These are phyloP conservation scores for Trematosphaeria pertusa DNA, from an alignment of 2,329 filamentous ascomycete species.

Conservation along the genomic window DNA sequence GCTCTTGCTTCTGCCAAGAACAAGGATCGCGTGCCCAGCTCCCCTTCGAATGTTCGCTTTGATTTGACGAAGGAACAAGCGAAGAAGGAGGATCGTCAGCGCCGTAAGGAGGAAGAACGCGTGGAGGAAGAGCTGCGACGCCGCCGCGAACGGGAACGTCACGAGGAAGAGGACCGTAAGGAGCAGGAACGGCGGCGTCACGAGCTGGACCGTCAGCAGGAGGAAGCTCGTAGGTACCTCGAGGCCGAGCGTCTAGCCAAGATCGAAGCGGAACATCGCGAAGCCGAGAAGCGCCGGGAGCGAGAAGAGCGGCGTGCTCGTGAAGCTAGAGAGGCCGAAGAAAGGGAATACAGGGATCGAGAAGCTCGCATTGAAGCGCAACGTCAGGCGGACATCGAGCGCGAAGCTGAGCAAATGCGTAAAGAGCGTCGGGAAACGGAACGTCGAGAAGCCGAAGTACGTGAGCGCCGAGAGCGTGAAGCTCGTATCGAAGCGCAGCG, in stretches of 20 bases:
- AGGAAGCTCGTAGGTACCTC: constrained; percentile 35
- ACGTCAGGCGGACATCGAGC: constrained; percentile 25
- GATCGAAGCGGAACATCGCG: constrained; percentile 33
- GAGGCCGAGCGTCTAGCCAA: constrained; percentile 37
- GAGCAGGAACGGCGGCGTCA: constrained; percentile 34
- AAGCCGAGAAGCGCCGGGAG: constrained; percentile 34
- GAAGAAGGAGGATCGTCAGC: constrained; percentile 54
- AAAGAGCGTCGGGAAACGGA: constrained; percentile 30
- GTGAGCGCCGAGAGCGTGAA: constrained; percentile 24
- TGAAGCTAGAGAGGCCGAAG: constrained; percentile 33
- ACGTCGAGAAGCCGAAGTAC: constrained; percentile 29
- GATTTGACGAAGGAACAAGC: constrained; percentile 64
- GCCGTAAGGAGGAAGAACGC: constrained; percentile 40
- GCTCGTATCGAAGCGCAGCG: constrained; percentile 28
- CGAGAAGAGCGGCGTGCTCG: constrained; percentile 29
- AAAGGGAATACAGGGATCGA: constrained; percentile 23
- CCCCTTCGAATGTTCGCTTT: constrained; percentile 61
- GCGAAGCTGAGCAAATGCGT: constrained; percentile 41
- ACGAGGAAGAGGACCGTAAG: constrained; percentile 31
- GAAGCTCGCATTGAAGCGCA: constrained; percentile 30
- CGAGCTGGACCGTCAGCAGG: constrained; percentile 37
- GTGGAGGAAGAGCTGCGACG: constrained; percentile 33
- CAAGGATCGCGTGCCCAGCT: constrained; percentile 33
- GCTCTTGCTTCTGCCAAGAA: constrained; percentile 44
- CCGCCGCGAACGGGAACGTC: constrained; percentile 25